Evolutionary conservation across 1,139 yeast genomes (phyloP), one percentile per base, ranked within the genome.

Genomic region (Scheffersomyces illinoinensis): DNA sequence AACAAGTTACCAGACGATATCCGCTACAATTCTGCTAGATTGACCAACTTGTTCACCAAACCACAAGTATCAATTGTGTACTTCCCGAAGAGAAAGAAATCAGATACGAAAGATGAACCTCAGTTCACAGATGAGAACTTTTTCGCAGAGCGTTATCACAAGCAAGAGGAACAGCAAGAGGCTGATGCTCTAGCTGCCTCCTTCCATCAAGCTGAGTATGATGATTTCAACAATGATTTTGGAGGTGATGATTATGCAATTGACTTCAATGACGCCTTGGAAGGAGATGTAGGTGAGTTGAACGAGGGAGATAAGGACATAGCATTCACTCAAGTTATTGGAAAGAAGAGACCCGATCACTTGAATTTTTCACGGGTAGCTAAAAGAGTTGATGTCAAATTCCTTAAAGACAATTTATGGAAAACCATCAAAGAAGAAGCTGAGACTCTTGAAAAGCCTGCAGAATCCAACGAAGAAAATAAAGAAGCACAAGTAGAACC

Each of bases 321-420:
- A 7, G 54, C 54, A 14, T 55, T 52, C 4, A 52, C 63, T 1
- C 64, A 59, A 47, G 62, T 60, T 2, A 58, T 64, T 49, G 66
- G 66, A 7, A 56, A 61, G n/a, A 64, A 58, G 17, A 76, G 90
- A 59, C 86, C 89, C 0, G 91, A 88, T 55, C 85, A 85, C 64
- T 87, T 93, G 54, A 87, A 84, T 62, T 93, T 88, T 67, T 91
- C 98, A 1, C 81, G 90, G 57, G 86, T 88, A 3, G 95, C 98
- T 3, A 93, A 93, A 71, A 84, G 89, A 64, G 97, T 95, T 20
- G 96, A 95, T 70, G 90, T 95, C 53, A 86, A 86, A 66, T 77
- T 83, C 50, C 79, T 95, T 60, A 95, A 95, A 74, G 91, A 90
- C 62, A 92, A 92, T 68, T 70, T 95, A 53, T 95, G 98, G 98